These are phyloP conservation scores for Silene conica DNA, from an alignment of 148 eudicot species.

Conservation along the genomic window DNA sequence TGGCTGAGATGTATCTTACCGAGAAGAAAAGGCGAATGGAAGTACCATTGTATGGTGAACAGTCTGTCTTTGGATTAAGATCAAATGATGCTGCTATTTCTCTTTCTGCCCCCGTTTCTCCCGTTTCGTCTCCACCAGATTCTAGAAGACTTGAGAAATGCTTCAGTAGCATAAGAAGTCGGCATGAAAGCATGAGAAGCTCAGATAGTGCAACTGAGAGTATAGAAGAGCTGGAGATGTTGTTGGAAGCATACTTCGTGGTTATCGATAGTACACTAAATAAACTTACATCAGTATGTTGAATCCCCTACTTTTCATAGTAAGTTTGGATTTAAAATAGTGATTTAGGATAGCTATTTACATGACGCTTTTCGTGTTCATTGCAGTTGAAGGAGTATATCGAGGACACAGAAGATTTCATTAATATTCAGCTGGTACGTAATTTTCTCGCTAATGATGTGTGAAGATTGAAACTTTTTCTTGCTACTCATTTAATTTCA, in stretches of 20 bases:
- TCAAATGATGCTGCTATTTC: slow-evolving; percentile 63
- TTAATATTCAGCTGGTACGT: slow-evolving; percentile 95
- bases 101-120: slow-evolving; percentile 88
- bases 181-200: slow-evolving; percentile 81
- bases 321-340: slow-evolving; percentile 6
- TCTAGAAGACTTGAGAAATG: slow-evolving; percentile 69
- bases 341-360: not conserved
- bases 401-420: slow-evolving; percentile 96
- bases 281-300: slow-evolving; percentile 81
- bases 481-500: not conserved
- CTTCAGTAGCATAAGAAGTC: slow-evolving; percentile 82
- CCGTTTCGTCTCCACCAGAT: slow-evolving; percentile 75
- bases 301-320: slow-evolving; percentile 10
- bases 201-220: slow-evolving; percentile 63
- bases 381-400: slow-evolving; percentile 98
- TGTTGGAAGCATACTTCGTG: slow-evolving; percentile 96
- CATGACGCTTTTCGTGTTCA: slow-evolving; percentile 17
- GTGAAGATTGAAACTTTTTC: not conserved
- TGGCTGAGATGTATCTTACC: slow-evolving; percentile 99
- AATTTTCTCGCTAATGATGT: slow-evolving; percentile 1
- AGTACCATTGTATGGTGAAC: slow-evolving; percentile 64
- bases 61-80: slow-evolving; percentile 56
- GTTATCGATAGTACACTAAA: slow-evolving; percentile 94
- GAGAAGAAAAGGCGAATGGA: slow-evolving; percentile 89
- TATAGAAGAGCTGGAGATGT: slow-evolving; percentile 94